These are phyloP conservation scores for Antitrichia curtipendula DNA, from an alignment of 225 moss, liverwort and hornwort species.

Conservation along the genomic window DNA sequence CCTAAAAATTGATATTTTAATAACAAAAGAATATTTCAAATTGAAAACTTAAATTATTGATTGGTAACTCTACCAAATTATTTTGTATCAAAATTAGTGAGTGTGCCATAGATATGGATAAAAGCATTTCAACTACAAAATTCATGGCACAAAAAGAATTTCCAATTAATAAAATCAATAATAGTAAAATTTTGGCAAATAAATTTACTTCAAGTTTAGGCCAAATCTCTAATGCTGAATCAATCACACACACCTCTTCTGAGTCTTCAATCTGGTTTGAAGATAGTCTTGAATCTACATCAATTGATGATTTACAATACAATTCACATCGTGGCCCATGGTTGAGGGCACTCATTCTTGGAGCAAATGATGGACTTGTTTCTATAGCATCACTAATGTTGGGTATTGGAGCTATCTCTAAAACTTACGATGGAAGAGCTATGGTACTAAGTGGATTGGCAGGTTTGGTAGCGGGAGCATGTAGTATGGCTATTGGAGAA, in stretches of 20 bases:
- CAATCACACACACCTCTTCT: neutral
- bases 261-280: neutral
- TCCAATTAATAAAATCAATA: neutral
- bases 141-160: neutral
- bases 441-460: constrained; percentile 29
- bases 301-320: neutral
- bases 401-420: constrained; percentile 18
- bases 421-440: neutral
- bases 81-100: neutral
- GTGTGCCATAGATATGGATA: neutral
- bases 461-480: constrained; percentile 27
- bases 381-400: constrained; percentile 27
- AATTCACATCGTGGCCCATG: constrained; percentile 10
- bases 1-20: neutral
- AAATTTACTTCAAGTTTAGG: neutral
- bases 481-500: constrained; percentile 34
- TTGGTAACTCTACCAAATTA: neutral
- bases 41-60: neutral
- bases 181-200: neutral
- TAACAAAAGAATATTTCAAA: neutral
- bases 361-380: constrained; percentile 31
- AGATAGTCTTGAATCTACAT: neutral
- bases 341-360: constrained; percentile 21
- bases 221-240: neutral
- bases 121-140: neutral